A percentile compares a stretch with the other conserved stretches of the same genome.
These are phyloP conservation scores for Tylopilus vinaceipallidus DNA, from an alignment of 768 basidiomycete genomes.

Conservation along the genomic window DNA sequence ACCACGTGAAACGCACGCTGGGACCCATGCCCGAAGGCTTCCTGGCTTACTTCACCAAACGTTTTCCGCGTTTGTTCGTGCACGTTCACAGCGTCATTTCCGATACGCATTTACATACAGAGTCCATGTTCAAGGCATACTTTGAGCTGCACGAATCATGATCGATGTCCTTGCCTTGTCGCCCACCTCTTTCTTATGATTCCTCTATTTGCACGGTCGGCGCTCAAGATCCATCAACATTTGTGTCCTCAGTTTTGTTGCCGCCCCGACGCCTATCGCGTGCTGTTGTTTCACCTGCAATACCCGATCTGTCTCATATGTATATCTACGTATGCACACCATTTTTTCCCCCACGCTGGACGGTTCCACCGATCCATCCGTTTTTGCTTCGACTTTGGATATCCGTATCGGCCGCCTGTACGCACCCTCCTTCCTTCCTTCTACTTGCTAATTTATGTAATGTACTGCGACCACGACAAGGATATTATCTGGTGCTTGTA, in stretches of 20 bases:
- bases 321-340: slow-evolving; percentile 15
- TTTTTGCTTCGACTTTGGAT: neutral
- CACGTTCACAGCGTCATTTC: slow-evolving; percentile 88
- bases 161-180: neutral
- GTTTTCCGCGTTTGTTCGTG: slow-evolving; percentile 89
- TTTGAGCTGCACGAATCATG: slow-evolving; percentile 66
- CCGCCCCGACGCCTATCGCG: neutral
- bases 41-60: slow-evolving; percentile 86
- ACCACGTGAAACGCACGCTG: slow-evolving; percentile 82
- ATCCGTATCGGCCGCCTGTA: neutral
- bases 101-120: slow-evolving; percentile 66
- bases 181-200: neutral
- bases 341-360: slow-evolving; percentile 4
- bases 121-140: slow-evolving; percentile 90
- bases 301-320: neutral
- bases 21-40: slow-evolving; percentile 93
- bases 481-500: slow-evolving; percentile 1
- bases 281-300: neutral
- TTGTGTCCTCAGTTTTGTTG: too few species aligned
- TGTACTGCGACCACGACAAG: slow-evolving; percentile 4
- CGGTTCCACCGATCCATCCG: slow-evolving; percentile 1
- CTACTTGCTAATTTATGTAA: slow-evolving; percentile 24
- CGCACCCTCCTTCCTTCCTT: neutral
- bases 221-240: neutral
- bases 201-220: too few species aligned